These are phyloP conservation scores for Xylaria sp. DNA, from an alignment of 2,329 filamentous ascomycete genomes.

Conservation along the genomic window DNA sequence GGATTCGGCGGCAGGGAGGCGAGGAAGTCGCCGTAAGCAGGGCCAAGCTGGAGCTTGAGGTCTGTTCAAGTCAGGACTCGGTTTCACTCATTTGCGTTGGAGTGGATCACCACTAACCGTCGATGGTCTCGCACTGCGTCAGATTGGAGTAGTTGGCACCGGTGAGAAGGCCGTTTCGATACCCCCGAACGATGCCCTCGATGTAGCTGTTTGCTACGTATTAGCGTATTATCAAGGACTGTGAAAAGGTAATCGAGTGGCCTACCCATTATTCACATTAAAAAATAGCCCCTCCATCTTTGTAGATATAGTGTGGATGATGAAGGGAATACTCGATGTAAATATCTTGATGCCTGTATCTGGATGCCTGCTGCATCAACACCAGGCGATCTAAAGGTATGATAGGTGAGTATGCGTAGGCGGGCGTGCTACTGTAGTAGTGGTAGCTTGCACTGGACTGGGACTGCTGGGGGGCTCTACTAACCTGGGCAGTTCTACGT, in stretches of 20 bases:
- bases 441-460: constrained; percentile 34
- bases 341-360: constrained; percentile 38
- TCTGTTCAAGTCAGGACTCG: constrained; percentile 64
- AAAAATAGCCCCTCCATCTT: constrained; percentile 93
- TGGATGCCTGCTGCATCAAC: constrained; percentile 40
- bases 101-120: constrained; percentile 69
- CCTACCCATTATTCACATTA: constrained; percentile 92
- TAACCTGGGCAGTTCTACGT: too few species aligned
- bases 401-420: constrained; percentile 1
- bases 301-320: constrained; percentile 41
- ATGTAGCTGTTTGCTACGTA: constrained; percentile 75
- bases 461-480: constrained; percentile 3
- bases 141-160: constrained; percentile 92
- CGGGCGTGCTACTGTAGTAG: neutral
- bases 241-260: constrained; percentile 24
- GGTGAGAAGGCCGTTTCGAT: constrained; percentile 92
- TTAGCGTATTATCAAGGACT: constrained; percentile 36
- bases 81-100: neutral
- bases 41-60: constrained; percentile 96
- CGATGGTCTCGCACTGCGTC: constrained; percentile 97
- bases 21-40: constrained; percentile 97
- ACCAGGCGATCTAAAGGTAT: constrained; percentile 26
- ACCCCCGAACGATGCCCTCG: constrained; percentile 96
- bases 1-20: constrained; percentile 93
- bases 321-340: constrained; percentile 35